Conservation (phyloP, 1,139 yeast species). For the Eremothecium sinecaudum region DNA sequence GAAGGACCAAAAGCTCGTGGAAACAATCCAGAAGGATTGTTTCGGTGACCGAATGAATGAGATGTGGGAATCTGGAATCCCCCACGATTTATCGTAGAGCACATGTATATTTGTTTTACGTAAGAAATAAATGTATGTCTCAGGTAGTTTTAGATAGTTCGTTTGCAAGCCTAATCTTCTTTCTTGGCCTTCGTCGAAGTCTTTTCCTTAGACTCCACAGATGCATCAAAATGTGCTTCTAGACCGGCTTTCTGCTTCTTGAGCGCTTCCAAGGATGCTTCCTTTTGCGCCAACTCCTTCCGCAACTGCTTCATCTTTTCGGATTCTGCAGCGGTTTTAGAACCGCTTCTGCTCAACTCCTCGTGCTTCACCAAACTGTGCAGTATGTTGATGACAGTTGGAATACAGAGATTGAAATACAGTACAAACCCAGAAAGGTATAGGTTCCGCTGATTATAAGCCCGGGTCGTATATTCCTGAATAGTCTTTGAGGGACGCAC, state of each 20-base stretch:
- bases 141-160: too few relatives aligned
- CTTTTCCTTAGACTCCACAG: constrained; percentile 25
- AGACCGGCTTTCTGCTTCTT: constrained; percentile 46
- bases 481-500: constrained; percentile 20
- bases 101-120: too few relatives aligned
- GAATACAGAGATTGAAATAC: constrained; percentile 50
- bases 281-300: constrained; percentile 33
- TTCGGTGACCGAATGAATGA: constrained; percentile 52
- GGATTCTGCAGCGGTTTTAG: constrained; percentile 22
- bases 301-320: constrained; percentile 38
- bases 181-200: constrained; percentile 11
- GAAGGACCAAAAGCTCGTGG: constrained; percentile 38
- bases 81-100: constrained; percentile 21
- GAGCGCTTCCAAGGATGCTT: constrained; percentile 41
- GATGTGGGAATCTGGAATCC: constrained; percentile 65
- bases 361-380: constrained; percentile 53
- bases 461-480: constrained; percentile 35
- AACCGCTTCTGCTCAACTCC: constrained; percentile 30
- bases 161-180: constrained; percentile 11
- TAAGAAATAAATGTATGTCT: too few relatives aligned
- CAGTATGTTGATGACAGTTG: constrained; percentile 47
- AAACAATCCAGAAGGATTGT: constrained; percentile 38
- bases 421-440: constrained; percentile 64
- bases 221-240: constrained; percentile 46
- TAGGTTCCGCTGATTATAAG: constrained; percentile 62